phyloP scores from a whole-genome alignment of 495 filamentous ascomycete genomes.

The Trichoderma parareesei region DNA sequence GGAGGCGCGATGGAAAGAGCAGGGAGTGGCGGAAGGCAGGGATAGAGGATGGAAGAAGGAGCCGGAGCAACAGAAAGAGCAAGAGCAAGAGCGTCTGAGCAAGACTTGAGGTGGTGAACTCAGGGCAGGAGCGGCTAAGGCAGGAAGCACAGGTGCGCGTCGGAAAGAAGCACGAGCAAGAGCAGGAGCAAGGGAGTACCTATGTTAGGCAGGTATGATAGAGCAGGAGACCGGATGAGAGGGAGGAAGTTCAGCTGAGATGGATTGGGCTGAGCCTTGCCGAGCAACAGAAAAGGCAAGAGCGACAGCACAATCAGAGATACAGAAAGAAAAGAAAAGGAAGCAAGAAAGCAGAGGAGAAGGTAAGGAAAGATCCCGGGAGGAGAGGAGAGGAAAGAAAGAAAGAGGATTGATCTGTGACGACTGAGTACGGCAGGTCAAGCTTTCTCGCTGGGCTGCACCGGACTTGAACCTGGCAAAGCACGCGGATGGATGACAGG shows the following conservation, averaged over 20 bases:
- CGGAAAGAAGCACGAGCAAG: slow-evolving; percentile 22
- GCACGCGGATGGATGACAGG: slow-evolving; percentile 2
- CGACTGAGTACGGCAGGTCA: not conserved
- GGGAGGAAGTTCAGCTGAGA: too few species aligned
- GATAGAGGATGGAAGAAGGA: not conserved
- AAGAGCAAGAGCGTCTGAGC: not conserved
- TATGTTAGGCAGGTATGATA: not conserved
- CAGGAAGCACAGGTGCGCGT: not conserved
- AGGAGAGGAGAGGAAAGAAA: not conserved
- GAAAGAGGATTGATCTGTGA: not conserved
- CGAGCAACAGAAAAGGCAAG: not conserved
- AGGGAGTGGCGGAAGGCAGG: not conserved
- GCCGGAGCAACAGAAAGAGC: not conserved
- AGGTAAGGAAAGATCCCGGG: not conserved
- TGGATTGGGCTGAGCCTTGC: too few species aligned
- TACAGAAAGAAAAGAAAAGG: not conserved
- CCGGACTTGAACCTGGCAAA: not conserved
- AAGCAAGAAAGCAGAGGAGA: not conserved
- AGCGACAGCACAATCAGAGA: not conserved
- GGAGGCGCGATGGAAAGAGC: not conserved
- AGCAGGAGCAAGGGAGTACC: not conserved
- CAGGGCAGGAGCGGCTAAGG: not conserved
- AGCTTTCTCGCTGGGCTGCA: not conserved
- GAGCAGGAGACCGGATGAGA: not conserved
- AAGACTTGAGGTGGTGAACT: too few species aligned